These are phyloP conservation scores for Cerrena zonata DNA, from an alignment of 1,284 basidiomycete genomes.

Conservation along the genomic window DNA sequence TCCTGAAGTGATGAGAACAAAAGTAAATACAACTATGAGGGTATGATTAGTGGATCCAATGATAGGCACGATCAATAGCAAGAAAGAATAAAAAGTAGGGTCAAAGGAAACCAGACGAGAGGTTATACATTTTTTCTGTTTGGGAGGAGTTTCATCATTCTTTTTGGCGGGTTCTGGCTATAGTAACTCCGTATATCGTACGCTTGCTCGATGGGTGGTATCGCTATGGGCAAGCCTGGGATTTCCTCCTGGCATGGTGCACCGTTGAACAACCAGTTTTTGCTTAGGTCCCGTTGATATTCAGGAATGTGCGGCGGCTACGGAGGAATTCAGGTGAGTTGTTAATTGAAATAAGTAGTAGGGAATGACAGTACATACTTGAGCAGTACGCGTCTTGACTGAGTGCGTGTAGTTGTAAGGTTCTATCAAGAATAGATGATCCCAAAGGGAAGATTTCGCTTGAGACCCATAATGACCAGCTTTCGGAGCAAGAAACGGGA, in stretches of 20 bases:
- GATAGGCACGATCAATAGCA: too few relatives aligned
- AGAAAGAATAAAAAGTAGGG: too few relatives aligned
- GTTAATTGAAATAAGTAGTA: not conserved
- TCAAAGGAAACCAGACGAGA: too few relatives aligned
- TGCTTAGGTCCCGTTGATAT: not conserved
- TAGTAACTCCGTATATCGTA: not conserved
- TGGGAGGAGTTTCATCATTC: not conserved
- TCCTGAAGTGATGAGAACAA: too few relatives aligned
- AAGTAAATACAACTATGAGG: too few relatives aligned
- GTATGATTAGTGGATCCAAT: too few relatives aligned
- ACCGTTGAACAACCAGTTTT: not conserved
- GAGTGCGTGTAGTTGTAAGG: too few relatives aligned
- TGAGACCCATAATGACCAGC: too few relatives aligned
- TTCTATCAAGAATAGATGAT: not conserved
- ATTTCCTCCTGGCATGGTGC: not conserved
- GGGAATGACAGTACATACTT: not conserved
- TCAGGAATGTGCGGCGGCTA: not conserved
- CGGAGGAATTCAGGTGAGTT: not conserved
- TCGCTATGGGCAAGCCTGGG: not conserved
- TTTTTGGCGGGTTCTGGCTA: not conserved
- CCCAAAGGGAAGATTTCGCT: too few relatives aligned
- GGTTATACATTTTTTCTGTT: too few relatives aligned
- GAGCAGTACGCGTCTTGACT: not conserved
- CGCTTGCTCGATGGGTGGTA: not conserved
- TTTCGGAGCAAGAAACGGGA: too few relatives aligned